Percentiles rank a stretch among this genome's conserved stretches.
Conservation (phyloP, 805 yeast genomes). For the Jamesozyma rosinii region DNA sequence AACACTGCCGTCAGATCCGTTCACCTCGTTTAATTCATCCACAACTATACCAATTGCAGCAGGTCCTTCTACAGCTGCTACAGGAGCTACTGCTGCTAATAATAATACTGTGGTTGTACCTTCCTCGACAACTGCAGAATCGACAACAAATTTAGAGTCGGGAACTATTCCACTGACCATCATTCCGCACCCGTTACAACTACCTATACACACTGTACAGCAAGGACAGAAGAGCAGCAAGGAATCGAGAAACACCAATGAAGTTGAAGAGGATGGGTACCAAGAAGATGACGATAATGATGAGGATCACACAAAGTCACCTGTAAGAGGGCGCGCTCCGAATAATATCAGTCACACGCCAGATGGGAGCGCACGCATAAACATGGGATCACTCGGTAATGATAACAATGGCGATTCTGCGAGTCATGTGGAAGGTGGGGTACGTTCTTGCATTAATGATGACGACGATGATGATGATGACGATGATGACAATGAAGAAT, state of each 20-base stretch:
- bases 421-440: slow-evolving; percentile 10
- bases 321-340: background rate
- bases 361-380: background rate
- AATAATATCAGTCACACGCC: background rate
- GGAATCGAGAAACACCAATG: background rate
- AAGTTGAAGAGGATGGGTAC: slow-evolving; percentile 12
- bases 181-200: background rate
- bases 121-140: background rate
- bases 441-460: no score
- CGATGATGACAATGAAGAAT: slow-evolving; percentile 1
- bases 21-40: background rate
- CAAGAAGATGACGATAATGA: slow-evolving; percentile 15
- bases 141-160: background rate
- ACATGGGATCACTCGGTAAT: background rate
- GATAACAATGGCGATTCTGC: slow-evolving; percentile 7
- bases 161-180: background rate
- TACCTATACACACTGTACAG: background rate
- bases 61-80: background rate
- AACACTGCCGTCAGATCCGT: background rate
- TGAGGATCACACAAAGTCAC: slow-evolving; percentile 2
- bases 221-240: background rate
- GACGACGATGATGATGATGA: slow-evolving; percentile 13
- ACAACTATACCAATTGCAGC: background rate
- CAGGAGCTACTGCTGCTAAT: background rate
- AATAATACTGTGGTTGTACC: background rate